phyloP scores from a whole-genome alignment of 2,329 filamentous ascomycete species.

The Shiraia sp. region DNA sequence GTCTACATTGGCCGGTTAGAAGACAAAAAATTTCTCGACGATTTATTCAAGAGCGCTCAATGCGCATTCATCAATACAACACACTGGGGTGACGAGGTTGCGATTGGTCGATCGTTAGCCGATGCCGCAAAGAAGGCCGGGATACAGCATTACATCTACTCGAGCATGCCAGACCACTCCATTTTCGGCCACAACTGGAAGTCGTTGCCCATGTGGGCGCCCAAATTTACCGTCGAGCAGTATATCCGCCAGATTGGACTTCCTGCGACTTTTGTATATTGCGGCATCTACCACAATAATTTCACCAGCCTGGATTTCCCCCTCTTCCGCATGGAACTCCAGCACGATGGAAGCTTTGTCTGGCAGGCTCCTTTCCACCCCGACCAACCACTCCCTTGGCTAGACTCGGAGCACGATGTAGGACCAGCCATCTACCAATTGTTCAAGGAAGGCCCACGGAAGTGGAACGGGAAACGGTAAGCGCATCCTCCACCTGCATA shows the following conservation, averaged over 20 bases:
- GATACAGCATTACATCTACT: conserved; percentile 92
- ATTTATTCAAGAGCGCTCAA: conserved; percentile 81
- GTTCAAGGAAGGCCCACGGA: conserved; percentile 87
- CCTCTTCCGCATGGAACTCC: conserved; percentile 91
- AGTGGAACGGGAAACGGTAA: conserved; percentile 77
- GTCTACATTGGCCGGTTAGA: conserved; percentile 68
- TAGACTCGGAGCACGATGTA: conserved; percentile 95
- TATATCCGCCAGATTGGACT: conserved; percentile 83
- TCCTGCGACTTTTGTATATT: conserved; percentile 90
- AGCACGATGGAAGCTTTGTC: conserved; percentile 80
- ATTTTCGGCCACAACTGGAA: conserved; percentile 78
- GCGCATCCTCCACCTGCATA: conserved; percentile 33
- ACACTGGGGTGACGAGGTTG: conserved; percentile 92
- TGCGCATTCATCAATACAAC: conserved; percentile 98
- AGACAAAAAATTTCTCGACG: conserved; percentile 74
- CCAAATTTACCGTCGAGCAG: conserved; percentile 90
- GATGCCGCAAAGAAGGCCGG: conserved; percentile 84
- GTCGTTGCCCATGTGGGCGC: conserved; percentile 84
- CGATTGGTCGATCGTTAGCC: conserved; percentile 84
- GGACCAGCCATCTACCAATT: conserved; percentile 90
- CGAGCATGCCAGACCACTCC: conserved; percentile 94
- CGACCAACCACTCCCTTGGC: conserved; percentile 85
- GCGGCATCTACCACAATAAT: conserved; percentile 98
- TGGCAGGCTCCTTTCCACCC: conserved; percentile 96
- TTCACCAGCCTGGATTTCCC: conserved; percentile 93